Conservation (phyloP, 163 green algal genomes). For the Coccomyxa subellipsoidea region DNA sequence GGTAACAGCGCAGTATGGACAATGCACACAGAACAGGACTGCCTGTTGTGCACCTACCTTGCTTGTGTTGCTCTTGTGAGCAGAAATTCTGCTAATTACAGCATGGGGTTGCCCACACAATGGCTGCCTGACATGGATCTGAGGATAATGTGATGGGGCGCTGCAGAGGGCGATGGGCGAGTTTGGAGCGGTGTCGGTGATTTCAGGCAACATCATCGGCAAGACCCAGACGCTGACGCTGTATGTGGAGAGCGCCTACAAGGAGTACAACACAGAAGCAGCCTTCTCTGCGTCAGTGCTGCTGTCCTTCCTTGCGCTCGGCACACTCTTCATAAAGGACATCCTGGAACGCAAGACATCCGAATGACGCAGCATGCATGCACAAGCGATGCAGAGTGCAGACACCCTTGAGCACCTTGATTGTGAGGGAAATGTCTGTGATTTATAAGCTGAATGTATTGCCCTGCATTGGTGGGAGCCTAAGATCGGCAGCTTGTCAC, state of each 20-base stretch:
- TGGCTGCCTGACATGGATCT: not conserved
- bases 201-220: slow-evolving; percentile 86
- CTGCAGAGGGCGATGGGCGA: slow-evolving; percentile 81
- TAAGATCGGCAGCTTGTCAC: too few relatives aligned
- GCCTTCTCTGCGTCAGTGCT: slow-evolving; percentile 83
- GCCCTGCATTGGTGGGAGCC: too few relatives aligned
- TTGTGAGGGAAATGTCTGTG: too few relatives aligned
- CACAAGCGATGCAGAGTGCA: too few relatives aligned
- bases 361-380: not conserved
- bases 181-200: slow-evolving; percentile 87
- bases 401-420: too few relatives aligned
- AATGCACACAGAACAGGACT: too few relatives aligned
- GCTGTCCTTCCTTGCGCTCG: slow-evolving; percentile 70
- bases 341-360: slow-evolving; percentile 50
- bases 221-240: slow-evolving; percentile 88
- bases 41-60: too few relatives aligned
- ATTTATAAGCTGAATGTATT: too few relatives aligned
- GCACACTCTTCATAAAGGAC: slow-evolving; percentile 82
- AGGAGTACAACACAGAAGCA: slow-evolving; percentile 85
- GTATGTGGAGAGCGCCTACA: slow-evolving; percentile 84
- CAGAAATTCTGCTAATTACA: not conserved
- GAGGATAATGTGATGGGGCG: too few relatives aligned
- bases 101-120: not conserved
- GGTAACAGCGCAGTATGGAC: too few relatives aligned
- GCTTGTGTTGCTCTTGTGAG: not conserved